Base-by-base conservation (phyloP, 331 rosid genomes). In the Ulmus americana region DNA sequence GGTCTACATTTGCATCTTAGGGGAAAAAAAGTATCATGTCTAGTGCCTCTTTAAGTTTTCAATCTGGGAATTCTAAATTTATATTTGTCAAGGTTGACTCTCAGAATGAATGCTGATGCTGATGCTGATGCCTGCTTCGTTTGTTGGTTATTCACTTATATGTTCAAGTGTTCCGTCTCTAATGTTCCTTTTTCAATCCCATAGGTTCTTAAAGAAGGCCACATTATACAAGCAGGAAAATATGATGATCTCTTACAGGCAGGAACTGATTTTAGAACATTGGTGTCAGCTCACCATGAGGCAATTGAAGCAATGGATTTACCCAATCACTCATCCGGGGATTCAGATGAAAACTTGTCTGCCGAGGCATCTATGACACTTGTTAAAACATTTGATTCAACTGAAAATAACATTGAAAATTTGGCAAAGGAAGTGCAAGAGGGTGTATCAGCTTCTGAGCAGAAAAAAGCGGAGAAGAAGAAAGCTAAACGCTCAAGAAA, bases 221-320 rank as follows among this genome's bases (percentile, higher is more conserved):
- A 22, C 63, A 82, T 94, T 74, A 94, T 85, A 69, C 97, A 94
- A 65, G 91, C 97, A 3, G 99, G 99, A 79, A 87, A 87, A 76
- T 94, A 90, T 72, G 99, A 94, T 61, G 90, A 90, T 67, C 99
- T 94, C 59, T 80, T 94, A 73, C 90, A 85, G 76, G 97, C 97
- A 59, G 99, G 99, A 71, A 90, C 99, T 41, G 99, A 94, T 86
- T 94, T 94, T 57, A 85, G 70, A 45, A 75, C 97, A 44, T 83
- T 94, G 74, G 97, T 94, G 69, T 80, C 88, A 54, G 99, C 99
- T 77, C 97, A 94, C 80, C 95, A 90, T 70, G 97, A 94, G 65
- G 99, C 99, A 70, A 94, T 94, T 70, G 99, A 94, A 73, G 96
- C 99, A 50, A 84, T 94, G 97, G 99, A 94, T 81, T 85, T 94